phyloP scores from a whole-genome alignment of 305 asterid genomes.

The Salvia sclarea region DNA sequence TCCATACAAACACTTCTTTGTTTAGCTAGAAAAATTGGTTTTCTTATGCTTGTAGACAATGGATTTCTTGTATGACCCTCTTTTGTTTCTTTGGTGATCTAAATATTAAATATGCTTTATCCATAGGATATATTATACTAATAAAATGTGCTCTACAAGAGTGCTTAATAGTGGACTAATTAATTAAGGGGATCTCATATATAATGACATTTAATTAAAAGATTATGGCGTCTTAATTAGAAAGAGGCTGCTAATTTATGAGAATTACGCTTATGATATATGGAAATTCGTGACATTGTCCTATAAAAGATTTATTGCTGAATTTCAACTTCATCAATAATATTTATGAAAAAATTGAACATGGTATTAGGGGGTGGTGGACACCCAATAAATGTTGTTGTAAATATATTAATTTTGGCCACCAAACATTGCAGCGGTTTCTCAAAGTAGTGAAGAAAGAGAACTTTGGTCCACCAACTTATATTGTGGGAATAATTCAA shows the following conservation, averaged over 20 bases:
- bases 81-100: neutral
- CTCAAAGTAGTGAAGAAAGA: conserved; percentile 3
- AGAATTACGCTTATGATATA: too few relatives aligned
- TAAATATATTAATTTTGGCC: conserved; percentile 34
- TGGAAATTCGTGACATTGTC: too few relatives aligned
- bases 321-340: neutral
- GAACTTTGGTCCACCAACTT: conserved; percentile 23
- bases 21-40: neutral
- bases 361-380: neutral
- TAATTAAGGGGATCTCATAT: neutral
- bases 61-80: conserved; percentile 24
- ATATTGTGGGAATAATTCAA: neutral
- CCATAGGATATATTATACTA: too few relatives aligned
- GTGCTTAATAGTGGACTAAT: neutral
- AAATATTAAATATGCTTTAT: neutral
- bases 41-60: conserved; percentile 22
- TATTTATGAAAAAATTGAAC: neutral
- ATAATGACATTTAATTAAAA: neutral
- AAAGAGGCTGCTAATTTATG: too few relatives aligned
- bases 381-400: conserved; percentile 17
- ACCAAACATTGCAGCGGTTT: conserved; percentile 43
- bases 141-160: neutral
- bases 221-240: too few relatives aligned
- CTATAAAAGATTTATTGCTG: neutral
- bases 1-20: neutral